phyloP scores from a whole-genome alignment of 1,139 yeast species.

The Lodderomyces oxycetoniae region DNA sequence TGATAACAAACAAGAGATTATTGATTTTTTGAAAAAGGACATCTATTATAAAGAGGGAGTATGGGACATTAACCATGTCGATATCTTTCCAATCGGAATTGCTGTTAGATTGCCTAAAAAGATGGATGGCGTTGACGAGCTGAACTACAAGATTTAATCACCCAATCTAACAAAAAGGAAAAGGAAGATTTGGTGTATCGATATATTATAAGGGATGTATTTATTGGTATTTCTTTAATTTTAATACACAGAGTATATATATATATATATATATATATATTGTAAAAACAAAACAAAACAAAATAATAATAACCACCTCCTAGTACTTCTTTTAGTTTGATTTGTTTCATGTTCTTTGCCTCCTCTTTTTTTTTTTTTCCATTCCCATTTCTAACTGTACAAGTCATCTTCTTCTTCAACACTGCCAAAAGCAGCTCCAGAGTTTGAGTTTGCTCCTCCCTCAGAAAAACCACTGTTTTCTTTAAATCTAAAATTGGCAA shows the following conservation, averaged over 20 bases:
- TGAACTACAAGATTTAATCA: slow-evolving; percentile 17
- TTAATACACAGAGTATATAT: too few species aligned
- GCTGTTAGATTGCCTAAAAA: slow-evolving; percentile 33
- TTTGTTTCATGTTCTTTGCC: too few species aligned
- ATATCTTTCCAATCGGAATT: slow-evolving; percentile 50
- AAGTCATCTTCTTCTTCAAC: slow-evolving; percentile 94
- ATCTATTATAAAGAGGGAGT: slow-evolving; percentile 60
- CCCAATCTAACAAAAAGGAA: not conserved
- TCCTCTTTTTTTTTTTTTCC: too few species aligned
- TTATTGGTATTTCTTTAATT: too few species aligned
- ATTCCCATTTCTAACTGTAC: too few species aligned
- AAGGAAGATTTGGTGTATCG: too few species aligned
- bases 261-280: too few species aligned
- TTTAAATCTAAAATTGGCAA: slow-evolving; percentile 66
- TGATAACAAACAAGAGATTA: slow-evolving; percentile 55
- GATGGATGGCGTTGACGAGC: slow-evolving; percentile 23
- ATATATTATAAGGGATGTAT: too few species aligned
- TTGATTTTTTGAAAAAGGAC: slow-evolving; percentile 61
- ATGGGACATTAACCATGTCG: slow-evolving; percentile 68
- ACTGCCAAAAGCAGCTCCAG: slow-evolving; percentile 48
- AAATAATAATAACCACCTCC: too few species aligned
- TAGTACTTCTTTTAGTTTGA: too few species aligned
- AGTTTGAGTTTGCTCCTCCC: slow-evolving; percentile 9
- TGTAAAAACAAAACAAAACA: too few species aligned
- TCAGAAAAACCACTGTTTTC: slow-evolving; percentile 17